Percentiles rank a stretch among this genome's conserved stretches.
Evolutionary conservation across 345 rosid species (phyloP).

Genomic region (Anacardium occidentale): DNA sequence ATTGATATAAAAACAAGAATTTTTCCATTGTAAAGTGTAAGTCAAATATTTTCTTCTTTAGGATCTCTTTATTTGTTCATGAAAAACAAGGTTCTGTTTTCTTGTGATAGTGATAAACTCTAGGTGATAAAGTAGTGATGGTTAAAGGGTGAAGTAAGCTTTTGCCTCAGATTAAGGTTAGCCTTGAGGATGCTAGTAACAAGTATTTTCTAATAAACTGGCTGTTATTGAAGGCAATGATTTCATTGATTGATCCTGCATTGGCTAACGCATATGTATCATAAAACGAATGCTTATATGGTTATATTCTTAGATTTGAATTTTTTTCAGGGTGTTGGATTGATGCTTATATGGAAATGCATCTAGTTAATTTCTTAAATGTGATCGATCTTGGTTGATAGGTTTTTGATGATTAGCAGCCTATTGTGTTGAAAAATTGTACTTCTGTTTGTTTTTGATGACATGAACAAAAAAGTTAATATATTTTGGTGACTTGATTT

Average conservation of each 20-base stretch:
- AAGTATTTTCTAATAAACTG: constrained; percentile 7
- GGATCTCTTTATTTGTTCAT: background rate
- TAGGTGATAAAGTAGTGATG: background rate
- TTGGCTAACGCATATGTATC: background rate
- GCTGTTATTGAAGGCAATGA: background rate
- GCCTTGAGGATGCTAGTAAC: constrained; percentile 3
- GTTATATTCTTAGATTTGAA: background rate
- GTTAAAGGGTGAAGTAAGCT: constrained; percentile 4
- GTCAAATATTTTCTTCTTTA: background rate
- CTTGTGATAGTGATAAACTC: background rate
- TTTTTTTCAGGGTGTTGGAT: background rate
- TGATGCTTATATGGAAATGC: background rate
- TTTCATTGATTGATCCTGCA: background rate
- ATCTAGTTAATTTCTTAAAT: background rate
- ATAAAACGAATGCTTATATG: background rate
- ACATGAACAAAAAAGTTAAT: background rate
- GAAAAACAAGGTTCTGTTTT: background rate
- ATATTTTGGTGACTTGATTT: background rate
- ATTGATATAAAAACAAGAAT: background rate
- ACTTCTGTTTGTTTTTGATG: background rate
- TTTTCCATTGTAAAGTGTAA: background rate
- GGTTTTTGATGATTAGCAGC: background rate
- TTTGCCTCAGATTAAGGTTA: background rate
- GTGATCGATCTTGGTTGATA: background rate
- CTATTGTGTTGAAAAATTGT: background rate